Base-by-base conservation (phyloP, 495 filamentous ascomycete genomes). In the Penicillium chermesinum region DNA sequence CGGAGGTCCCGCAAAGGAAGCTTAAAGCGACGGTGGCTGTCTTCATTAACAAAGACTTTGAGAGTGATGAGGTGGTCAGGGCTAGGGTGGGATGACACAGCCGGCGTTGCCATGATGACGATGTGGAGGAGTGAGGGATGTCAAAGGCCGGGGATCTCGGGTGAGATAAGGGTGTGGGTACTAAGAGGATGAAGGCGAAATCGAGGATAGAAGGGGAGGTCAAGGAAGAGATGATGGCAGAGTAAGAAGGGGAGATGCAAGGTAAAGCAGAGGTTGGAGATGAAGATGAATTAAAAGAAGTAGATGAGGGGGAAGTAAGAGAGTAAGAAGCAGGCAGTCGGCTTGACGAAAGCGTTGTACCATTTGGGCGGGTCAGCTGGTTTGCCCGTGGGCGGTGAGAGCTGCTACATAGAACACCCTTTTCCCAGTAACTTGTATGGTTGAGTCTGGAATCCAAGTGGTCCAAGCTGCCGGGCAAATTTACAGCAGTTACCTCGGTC, bases 1-100 rank as follows among this genome's bases (percentile, higher is more conserved):
- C 80, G 83, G n/a, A 96, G 78, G 56, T 99, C 93, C 54, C 78
- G 80, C 63, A 99, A 73, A 32, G 89, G 84, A 13, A 99, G 75
- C 76, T 95, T 97, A 72, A 95, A 89, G 59, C 91, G 85, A 41
- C 87, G 81, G 54, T 81, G 86, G 52, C 83, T 86, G 55, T 88
- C 25, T 17, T 37, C 81, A 41, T 72, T 69, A 53, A 85, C 77
- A 49, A 79, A 80, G 55, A 96, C 75, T 72, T 97, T 97, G 67
- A 96, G 69, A 43, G 86, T 88, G 59, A 99, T 85, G 46, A 83
- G 69, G 45, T 88, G 90, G 46, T 91, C 88, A 27, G 80, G 81
- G 21, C 74, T 73, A 21, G 68, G 50, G 20, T 63, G 47, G 34
- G 59, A 43, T 14, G 62, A 47, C 44, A 60, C 37, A 34, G 64